These are phyloP conservation scores for Pseudoturritis turrita DNA, from an alignment of 345 rosid genomes.

Conservation along the genomic window DNA sequence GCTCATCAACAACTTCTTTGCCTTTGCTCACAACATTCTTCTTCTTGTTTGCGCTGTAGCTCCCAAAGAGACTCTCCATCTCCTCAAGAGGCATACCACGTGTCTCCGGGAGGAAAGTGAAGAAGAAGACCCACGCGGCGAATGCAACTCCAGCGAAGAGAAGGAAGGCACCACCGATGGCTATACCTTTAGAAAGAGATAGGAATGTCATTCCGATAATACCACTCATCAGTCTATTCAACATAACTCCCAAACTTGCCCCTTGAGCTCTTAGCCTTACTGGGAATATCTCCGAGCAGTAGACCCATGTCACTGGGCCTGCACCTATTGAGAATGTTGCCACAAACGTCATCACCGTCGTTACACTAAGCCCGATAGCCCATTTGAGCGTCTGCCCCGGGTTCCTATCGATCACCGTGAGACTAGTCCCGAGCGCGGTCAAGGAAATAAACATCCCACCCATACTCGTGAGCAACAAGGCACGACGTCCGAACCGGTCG, in stretches of 20 bases:
- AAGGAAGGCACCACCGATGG: constrained; percentile 55
- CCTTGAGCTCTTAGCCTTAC: constrained; percentile 69
- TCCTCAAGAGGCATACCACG: constrained; percentile 61
- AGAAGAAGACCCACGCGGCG: constrained; percentile 46
- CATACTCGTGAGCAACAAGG: constrained; percentile 54
- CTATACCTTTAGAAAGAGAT: constrained; percentile 36
- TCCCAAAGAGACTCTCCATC: constrained; percentile 49
- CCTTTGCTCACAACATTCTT: background rate
- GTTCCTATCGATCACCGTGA: constrained; percentile 26
- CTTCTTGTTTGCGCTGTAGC: constrained; percentile 22
- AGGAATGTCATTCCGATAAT: constrained; percentile 59
- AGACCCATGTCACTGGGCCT: constrained; percentile 78
- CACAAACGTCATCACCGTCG: constrained; percentile 45
- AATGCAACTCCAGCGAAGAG: constrained; percentile 44
- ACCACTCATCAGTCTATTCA: constrained; percentile 63
- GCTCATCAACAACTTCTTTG: constrained; percentile 6
- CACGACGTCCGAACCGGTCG: constrained; percentile 62
- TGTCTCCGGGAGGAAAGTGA: constrained; percentile 52
- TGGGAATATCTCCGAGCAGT: constrained; percentile 67
- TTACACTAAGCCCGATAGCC: constrained; percentile 43
- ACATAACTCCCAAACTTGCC: constrained; percentile 53
- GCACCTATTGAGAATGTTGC: constrained; percentile 73
- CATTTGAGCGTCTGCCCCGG: constrained; percentile 32
- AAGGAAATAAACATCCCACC: constrained; percentile 50
- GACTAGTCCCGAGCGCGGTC: constrained; percentile 43